Percentiles rank a stretch among this genome's conserved stretches.
phyloP scores from a whole-genome alignment of 2,329 filamentous ascomycete species.

The Pezicula carpinea region DNA sequence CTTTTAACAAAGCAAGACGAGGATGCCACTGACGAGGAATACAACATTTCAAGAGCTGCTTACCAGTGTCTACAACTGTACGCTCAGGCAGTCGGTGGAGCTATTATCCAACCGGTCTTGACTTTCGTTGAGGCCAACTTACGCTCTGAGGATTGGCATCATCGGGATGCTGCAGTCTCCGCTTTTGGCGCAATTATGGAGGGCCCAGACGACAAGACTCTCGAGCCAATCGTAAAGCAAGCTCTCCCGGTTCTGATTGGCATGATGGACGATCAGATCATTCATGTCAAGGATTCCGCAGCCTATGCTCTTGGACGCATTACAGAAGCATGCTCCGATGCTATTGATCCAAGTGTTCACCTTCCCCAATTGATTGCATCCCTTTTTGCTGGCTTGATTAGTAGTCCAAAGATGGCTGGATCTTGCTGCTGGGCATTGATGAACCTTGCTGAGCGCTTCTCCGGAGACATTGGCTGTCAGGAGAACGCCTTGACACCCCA shows the following conservation, averaged over 20 bases:
- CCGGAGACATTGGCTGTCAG: constrained; percentile 71
- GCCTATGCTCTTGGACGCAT: constrained; percentile 95
- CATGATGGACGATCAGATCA: constrained; percentile 82
- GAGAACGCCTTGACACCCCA: constrained; percentile 84
- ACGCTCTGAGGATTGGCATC: constrained; percentile 88
- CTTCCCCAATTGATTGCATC: constrained; percentile 81
- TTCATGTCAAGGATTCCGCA: constrained; percentile 93
- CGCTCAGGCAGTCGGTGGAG: constrained; percentile 80
- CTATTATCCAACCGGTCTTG: constrained; percentile 82
- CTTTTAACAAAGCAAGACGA: constrained; percentile 97
- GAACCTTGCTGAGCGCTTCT: constrained; percentile 95
- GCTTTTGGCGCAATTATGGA: constrained; percentile 99
- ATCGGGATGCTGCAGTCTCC: constrained; percentile 90
- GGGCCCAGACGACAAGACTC: constrained; percentile 84
- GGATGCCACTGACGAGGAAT: constrained; percentile 93
- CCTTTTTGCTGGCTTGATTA: constrained; percentile 84
- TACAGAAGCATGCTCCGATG: constrained; percentile 86
- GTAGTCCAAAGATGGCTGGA: constrained; percentile 92
- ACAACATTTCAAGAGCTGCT: constrained; percentile 90
- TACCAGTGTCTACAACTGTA: constrained; percentile 97
- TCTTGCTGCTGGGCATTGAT: constrained; percentile 99
- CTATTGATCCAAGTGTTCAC: constrained; percentile 80
- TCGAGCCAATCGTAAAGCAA: constrained; percentile 94
- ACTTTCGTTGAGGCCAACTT: constrained; percentile 89
- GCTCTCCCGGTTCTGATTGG: constrained; percentile 85